phyloP scores from a whole-genome alignment of 139 green algal genomes.

The Trebouxia sp. region DNA sequence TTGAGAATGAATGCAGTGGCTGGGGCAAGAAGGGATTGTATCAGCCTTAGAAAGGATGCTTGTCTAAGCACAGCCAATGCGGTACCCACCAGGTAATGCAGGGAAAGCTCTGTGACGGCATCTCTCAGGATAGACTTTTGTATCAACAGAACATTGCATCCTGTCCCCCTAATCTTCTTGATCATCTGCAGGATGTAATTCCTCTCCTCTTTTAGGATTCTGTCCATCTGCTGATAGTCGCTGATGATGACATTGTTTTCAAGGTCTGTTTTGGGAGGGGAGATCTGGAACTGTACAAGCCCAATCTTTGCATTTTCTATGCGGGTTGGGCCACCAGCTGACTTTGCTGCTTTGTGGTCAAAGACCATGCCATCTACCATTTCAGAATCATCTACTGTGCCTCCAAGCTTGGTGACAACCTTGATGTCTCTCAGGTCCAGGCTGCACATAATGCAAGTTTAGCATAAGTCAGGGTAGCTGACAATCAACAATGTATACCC shows the following conservation, averaged over 20 bases:
- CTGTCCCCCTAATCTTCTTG: constrained; percentile 96
- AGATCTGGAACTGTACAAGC: constrained; percentile 96
- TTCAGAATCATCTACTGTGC: constrained; percentile 96
- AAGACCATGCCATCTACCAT: constrained; percentile 97
- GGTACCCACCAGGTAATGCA: constrained; percentile 93
- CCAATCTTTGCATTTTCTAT: constrained; percentile 96
- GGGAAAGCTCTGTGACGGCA: constrained; percentile 92
- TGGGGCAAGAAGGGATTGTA: too few species aligned
- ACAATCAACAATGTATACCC: too few species aligned
- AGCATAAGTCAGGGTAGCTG: too few species aligned
- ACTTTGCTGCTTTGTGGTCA: constrained; percentile 89
- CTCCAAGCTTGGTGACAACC: constrained; percentile 91
- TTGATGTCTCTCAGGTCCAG: constrained; percentile 96
- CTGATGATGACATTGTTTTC: constrained; percentile 93
- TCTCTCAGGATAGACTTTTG: constrained; percentile 99
- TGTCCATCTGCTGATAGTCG: constrained; percentile 83
- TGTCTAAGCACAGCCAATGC: neutral
- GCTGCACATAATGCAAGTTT: too few species aligned
- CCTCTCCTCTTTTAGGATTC: constrained; percentile 88
- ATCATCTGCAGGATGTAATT: constrained; percentile 99
- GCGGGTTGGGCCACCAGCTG: constrained; percentile 84
- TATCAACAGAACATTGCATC: constrained; percentile 98
- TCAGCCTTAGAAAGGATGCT: too few species aligned
- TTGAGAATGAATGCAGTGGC: too few species aligned
- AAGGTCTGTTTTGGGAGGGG: constrained; percentile 97